These are phyloP conservation scores for Colletotrichum sp. DNA, from an alignment of 2,329 filamentous ascomycete genomes.

Conservation along the genomic window DNA sequence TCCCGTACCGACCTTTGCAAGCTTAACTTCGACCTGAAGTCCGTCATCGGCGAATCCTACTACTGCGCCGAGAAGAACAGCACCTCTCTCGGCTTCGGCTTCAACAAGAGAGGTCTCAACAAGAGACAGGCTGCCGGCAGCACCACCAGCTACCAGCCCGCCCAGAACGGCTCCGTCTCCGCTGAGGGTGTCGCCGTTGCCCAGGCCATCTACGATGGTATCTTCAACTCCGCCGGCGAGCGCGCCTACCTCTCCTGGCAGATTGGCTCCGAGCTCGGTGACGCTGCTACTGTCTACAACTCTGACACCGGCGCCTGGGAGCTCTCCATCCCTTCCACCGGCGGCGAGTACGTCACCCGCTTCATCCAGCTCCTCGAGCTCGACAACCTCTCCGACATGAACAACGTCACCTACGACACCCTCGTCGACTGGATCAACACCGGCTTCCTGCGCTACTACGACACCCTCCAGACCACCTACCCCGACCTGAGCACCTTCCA, in stretches of 20 bases:
- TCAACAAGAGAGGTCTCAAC: slow-evolving; percentile 23
- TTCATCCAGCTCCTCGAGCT: slow-evolving; percentile 44
- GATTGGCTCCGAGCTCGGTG: slow-evolving; percentile 32
- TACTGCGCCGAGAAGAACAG: slow-evolving; percentile 28
- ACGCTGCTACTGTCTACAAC: slow-evolving; percentile 37
- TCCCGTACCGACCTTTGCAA: slow-evolving; percentile 38
- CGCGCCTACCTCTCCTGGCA: slow-evolving; percentile 32
- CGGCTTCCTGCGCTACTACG: slow-evolving; percentile 49
- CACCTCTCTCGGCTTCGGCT: slow-evolving; percentile 27
- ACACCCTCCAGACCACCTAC: slow-evolving; percentile 50
- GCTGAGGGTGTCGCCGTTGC: slow-evolving; percentile 36
- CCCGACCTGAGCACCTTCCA: slow-evolving; percentile 59
- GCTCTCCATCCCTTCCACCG: slow-evolving; percentile 34
- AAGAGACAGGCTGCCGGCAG: slow-evolving; percentile 24
- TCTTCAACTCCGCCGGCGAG: slow-evolving; percentile 35
- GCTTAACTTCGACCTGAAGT: slow-evolving; percentile 36
- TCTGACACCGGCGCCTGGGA: slow-evolving; percentile 35
- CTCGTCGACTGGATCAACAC: slow-evolving; percentile 58
- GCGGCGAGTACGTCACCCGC: slow-evolving; percentile 42
- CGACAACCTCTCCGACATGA: slow-evolving; percentile 44
- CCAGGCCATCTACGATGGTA: slow-evolving; percentile 37
- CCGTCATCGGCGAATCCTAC: slow-evolving; percentile 36
- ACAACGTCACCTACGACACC: slow-evolving; percentile 60
- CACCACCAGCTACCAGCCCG: slow-evolving; percentile 26
- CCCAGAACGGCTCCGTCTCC: slow-evolving; percentile 40